Evolutionary conservation across 208 protist genomes (phyloP).

Genomic region (Acanthamoeba triangularis): DNA sequence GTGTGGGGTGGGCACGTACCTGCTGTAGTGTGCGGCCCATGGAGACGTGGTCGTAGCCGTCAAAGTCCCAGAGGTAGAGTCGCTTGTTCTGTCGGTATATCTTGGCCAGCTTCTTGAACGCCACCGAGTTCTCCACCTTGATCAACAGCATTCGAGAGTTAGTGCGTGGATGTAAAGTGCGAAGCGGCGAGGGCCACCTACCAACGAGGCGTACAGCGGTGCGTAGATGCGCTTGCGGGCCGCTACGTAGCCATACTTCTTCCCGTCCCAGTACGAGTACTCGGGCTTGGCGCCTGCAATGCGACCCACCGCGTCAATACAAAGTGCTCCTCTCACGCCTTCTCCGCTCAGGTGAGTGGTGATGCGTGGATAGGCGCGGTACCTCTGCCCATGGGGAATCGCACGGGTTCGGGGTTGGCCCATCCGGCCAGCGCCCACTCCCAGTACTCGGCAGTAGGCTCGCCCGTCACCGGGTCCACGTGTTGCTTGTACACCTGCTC

Average conservation of each 20-base stretch:
- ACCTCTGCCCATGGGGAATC: slow-evolving; percentile 79
- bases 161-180: too few species aligned
- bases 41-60: slow-evolving; percentile 74
- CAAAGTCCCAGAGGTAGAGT: slow-evolving; percentile 75
- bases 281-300: slow-evolving; percentile 36
- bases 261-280: slow-evolving; percentile 75
- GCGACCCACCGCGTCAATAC: neutral
- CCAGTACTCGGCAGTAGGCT: slow-evolving; percentile 74
- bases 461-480: slow-evolving; percentile 45
- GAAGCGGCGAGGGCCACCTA: neutral
- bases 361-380: neutral
- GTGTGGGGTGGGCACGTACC: neutral
- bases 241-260: slow-evolving; percentile 58
- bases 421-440: slow-evolving; percentile 70
- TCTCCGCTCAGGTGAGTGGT: neutral
- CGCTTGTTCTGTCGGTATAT: slow-evolving; percentile 29
- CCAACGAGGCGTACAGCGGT: slow-evolving; percentile 72
- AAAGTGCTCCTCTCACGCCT: too few species aligned
- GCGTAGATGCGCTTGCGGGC: slow-evolving; percentile 77
- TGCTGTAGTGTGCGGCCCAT: slow-evolving; percentile 39
- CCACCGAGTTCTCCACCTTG: slow-evolving; percentile 24
- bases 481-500: slow-evolving; percentile 44
- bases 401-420: slow-evolving; percentile 69
- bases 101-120: slow-evolving; percentile 58
- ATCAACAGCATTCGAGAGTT: neutral